Evolutionary conservation across 1,284 basidiomycete species (phyloP).

Genomic region (Hymenochaete sp.): DNA sequence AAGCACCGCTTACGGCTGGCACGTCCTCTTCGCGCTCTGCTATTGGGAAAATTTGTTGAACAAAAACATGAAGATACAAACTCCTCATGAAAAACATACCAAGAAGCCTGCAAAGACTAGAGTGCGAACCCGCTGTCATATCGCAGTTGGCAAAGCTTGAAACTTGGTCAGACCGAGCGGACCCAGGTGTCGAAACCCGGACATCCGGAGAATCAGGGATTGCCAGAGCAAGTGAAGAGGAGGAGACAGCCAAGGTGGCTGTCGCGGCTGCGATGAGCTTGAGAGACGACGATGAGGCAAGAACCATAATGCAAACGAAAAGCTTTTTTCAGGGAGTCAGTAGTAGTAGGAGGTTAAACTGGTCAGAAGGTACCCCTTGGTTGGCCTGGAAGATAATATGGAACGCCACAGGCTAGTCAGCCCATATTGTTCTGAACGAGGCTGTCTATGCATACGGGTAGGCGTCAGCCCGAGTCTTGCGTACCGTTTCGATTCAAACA

Average conservation of each 20-base stretch:
- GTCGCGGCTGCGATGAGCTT: constrained; percentile 26
- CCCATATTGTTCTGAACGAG: background rate
- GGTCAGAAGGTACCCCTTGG: background rate
- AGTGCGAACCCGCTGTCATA: background rate
- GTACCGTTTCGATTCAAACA: background rate
- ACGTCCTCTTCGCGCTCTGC: constrained; percentile 5
- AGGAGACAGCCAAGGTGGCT: constrained; percentile 25
- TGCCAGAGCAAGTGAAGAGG: constrained; percentile 16
- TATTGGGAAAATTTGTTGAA: too few species aligned
- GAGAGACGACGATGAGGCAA: constrained; percentile 30
- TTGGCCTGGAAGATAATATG: background rate
- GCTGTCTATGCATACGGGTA: background rate
- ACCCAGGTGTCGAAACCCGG: constrained; percentile 6
- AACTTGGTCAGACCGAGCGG: constrained; percentile 3
- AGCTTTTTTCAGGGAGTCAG: background rate
- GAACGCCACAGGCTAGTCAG: background rate
- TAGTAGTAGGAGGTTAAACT: constrained; percentile 9
- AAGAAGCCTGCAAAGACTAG: background rate
- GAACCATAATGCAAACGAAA: constrained; percentile 29
- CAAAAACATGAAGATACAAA: too few species aligned
- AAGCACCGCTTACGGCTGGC: background rate
- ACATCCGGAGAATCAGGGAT: constrained; percentile 14
- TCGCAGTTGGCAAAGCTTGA: background rate
- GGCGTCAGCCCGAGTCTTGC: background rate
- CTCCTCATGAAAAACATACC: background rate